Conservation (phyloP, 768 basidiomycete species). For the Arthromyces matolae region DNA sequence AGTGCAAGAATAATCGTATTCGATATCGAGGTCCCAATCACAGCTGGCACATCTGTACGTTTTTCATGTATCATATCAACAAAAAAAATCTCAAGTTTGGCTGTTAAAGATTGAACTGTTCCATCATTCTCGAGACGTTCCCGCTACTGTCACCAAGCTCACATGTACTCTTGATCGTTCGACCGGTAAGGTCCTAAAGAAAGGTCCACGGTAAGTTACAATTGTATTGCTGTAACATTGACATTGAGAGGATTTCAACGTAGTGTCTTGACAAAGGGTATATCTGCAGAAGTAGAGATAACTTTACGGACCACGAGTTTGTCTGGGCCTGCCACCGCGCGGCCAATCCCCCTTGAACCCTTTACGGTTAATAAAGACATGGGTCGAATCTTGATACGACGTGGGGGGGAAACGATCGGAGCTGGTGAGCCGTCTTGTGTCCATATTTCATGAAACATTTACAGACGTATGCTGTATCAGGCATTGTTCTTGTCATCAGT, state of each 20-base stretch:
- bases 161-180: slow-evolving; percentile 76
- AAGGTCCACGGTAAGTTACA: slow-evolving; percentile 68
- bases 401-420: slow-evolving; percentile 91
- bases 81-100: neutral
- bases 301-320: slow-evolving; percentile 57
- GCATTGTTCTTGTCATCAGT: slow-evolving; percentile 3
- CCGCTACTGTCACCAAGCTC: slow-evolving; percentile 82
- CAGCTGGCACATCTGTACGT: slow-evolving; percentile 76
- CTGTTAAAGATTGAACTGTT: slow-evolving; percentile 78
- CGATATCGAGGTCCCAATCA: slow-evolving; percentile 88
- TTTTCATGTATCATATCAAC: neutral
- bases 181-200: slow-evolving; percentile 68
- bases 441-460: neutral
- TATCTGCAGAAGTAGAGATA: slow-evolving; percentile 84
- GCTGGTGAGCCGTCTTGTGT: slow-evolving; percentile 55
- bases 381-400: slow-evolving; percentile 85
- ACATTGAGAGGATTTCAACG: neutral
- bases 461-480: neutral
- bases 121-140: slow-evolving; percentile 90
- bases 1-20: slow-evolving; percentile 90
- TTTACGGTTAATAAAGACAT: slow-evolving; percentile 91
- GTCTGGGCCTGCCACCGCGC: slow-evolving; percentile 41
- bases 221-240: neutral
- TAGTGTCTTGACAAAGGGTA: slow-evolving; percentile 83
- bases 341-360: slow-evolving; percentile 81